phyloP scores from a whole-genome alignment of 2,329 filamentous ascomycete species.

The Dactylellina haptotyla region DNA sequence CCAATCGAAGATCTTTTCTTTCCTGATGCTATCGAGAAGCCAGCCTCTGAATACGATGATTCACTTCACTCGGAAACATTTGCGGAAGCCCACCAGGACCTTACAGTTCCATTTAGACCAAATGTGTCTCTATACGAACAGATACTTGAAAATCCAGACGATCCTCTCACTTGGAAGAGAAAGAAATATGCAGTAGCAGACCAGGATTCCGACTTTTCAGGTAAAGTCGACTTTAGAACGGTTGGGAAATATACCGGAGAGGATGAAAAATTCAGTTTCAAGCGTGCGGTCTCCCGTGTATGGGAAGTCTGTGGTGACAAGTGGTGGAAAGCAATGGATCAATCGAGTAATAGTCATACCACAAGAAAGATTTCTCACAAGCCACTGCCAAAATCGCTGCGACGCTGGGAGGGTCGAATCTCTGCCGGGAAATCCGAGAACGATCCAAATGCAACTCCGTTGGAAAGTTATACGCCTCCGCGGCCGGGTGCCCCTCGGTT shows the following conservation, averaged over 20 bases:
- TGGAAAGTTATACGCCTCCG: background rate
- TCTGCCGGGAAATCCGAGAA: background rate
- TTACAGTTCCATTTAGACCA: slow-evolving; percentile 78
- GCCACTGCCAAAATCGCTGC: slow-evolving; percentile 34
- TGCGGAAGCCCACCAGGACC: slow-evolving; percentile 81
- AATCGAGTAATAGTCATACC: background rate
- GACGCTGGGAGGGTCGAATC: slow-evolving; percentile 35
- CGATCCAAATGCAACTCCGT: background rate
- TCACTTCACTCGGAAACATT: slow-evolving; percentile 73
- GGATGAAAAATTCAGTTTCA: slow-evolving; percentile 83
- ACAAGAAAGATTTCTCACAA: slow-evolving; percentile 25
- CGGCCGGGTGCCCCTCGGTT: slow-evolving; percentile 38
- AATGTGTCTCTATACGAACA: slow-evolving; percentile 74
- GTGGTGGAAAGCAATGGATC: slow-evolving; percentile 68
- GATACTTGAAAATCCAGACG: slow-evolving; percentile 42
- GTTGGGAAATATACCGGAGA: slow-evolving; percentile 78
- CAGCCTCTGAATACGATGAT: slow-evolving; percentile 62
- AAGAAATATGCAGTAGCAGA: slow-evolving; percentile 34
- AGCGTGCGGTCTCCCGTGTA: slow-evolving; percentile 77
- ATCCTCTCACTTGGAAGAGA: slow-evolving; percentile 41
- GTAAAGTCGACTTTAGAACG: slow-evolving; percentile 72
- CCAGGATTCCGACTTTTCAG: slow-evolving; percentile 41
- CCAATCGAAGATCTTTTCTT: slow-evolving; percentile 82
- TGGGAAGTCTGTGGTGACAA: slow-evolving; percentile 81
- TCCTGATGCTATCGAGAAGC: slow-evolving; percentile 66